Evolutionary conservation across 192 early-diverging fungal species (phyloP).

Genomic region (Entrophospora sp.): DNA sequence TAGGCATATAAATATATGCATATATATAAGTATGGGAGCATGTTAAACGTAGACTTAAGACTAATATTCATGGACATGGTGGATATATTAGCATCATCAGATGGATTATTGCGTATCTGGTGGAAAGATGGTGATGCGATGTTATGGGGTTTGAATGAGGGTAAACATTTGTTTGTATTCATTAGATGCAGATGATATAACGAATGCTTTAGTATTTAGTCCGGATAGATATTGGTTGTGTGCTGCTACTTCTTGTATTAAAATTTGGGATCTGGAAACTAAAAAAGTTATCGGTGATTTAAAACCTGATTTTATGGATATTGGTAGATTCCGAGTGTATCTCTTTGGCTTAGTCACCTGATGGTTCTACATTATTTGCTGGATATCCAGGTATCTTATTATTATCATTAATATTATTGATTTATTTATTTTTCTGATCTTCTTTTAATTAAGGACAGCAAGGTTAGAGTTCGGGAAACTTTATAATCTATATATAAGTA

Average conservation of each 20-base stretch:
- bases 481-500: too few relatives aligned
- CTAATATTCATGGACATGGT: conserved; percentile 98
- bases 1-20: too few relatives aligned
- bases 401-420: too few relatives aligned
- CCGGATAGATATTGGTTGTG: conserved; percentile 99
- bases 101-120: conserved; percentile 99
- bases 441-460: too few relatives aligned
- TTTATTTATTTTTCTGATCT: too few relatives aligned
- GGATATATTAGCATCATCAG: conserved; percentile 98
- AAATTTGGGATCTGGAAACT: conserved; percentile 99
- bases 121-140: conserved; percentile 98
- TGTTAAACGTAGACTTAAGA: conserved; percentile 96
- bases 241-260: conserved; percentile 96
- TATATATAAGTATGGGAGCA: conserved; percentile 99
- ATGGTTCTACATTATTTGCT: conserved; percentile 95
- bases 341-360: conserved; percentile 96
- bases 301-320: conserved; percentile 60
- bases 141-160: conserved; percentile 99
- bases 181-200: conserved; percentile 93
- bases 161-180: conserved; percentile 99
- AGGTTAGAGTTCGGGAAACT: too few relatives aligned
- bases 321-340: conserved; percentile 74
- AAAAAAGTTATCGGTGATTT: conserved; percentile 95
- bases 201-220: conserved; percentile 97
- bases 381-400: conserved; percentile 99